Percentiles rank a stretch among this genome's conserved stretches.
phyloP scores from a whole-genome alignment of 306 rosid species.

The Sphenostylis stenocarpa region DNA sequence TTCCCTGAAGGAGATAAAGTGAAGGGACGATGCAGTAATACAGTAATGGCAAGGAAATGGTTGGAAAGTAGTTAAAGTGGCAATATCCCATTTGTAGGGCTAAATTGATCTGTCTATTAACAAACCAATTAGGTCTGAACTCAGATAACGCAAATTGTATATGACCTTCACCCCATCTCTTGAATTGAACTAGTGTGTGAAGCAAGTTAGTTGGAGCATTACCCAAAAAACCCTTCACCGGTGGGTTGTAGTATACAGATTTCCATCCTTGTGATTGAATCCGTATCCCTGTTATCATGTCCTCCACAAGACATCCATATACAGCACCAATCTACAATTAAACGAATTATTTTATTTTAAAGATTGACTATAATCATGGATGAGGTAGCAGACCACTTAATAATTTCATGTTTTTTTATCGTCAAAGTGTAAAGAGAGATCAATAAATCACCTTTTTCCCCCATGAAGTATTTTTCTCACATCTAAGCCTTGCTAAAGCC shows the following conservation, averaged over 20 bases:
- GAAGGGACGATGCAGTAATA: conserved; percentile 28
- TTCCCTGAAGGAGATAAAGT: conserved; percentile 28
- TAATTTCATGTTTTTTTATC: too few species aligned
- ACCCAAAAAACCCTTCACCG: conserved; percentile 53
- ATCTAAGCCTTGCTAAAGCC: conserved; percentile 56
- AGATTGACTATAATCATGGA: too few species aligned
- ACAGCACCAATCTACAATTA: conserved; percentile 14
- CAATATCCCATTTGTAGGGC: conserved; percentile 56
- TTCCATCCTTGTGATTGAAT: conserved; percentile 67
- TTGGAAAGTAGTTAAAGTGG: conserved; percentile 47
- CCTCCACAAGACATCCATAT: conserved; percentile 22
- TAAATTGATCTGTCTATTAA: conserved; percentile 47
- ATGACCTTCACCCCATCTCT: conserved; percentile 72
- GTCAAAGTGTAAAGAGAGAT: neutral
- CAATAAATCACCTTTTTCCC: conserved; percentile 52
- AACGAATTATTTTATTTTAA: neutral
- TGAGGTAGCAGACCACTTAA: too few species aligned
- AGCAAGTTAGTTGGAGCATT: conserved; percentile 48
- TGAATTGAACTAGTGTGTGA: conserved; percentile 55
- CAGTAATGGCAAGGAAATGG: conserved; percentile 35
- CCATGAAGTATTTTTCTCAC: conserved; percentile 65
- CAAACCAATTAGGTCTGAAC: conserved; percentile 48
- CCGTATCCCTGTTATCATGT: conserved; percentile 42
- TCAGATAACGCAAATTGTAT: conserved; percentile 40
- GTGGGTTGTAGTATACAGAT: conserved; percentile 58